Percentiles rank a stretch among this genome's conserved stretches.
These are phyloP conservation scores for Colletotrichum tanaceti DNA, from an alignment of 2,329 filamentous ascomycete genomes.

Conservation along the genomic window DNA sequence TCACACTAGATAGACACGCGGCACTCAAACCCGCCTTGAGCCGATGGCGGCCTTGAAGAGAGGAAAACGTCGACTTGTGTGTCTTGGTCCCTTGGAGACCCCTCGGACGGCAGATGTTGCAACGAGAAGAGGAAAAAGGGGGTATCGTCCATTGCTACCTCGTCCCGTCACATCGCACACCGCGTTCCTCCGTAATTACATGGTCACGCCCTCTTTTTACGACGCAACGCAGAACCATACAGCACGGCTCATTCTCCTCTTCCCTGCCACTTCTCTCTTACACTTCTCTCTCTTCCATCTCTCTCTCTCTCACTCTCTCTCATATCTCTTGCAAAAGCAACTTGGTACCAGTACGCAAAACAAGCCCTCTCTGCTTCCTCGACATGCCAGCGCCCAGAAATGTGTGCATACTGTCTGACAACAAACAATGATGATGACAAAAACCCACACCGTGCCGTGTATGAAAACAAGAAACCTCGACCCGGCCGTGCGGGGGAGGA, in stretches of 20 bases:
- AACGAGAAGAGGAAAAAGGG: slow-evolving; percentile 35
- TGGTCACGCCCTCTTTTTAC: background rate
- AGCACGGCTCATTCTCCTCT: background rate
- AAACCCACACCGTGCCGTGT: slow-evolving; percentile 24
- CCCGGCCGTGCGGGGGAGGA: slow-evolving; percentile 35
- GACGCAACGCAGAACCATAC: slow-evolving; percentile 10
- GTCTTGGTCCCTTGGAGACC: no score
- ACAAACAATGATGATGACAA: no score
- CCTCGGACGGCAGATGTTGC: background rate
- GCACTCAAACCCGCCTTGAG: no score
- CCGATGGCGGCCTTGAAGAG: no score
- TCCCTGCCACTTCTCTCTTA: background rate
- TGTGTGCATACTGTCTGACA: background rate
- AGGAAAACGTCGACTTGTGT: no score
- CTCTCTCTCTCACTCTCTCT: slow-evolving; percentile 10
- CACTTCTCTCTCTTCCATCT: background rate
- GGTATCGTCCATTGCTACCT: slow-evolving; percentile 43
- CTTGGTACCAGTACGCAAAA: slow-evolving; percentile 35
- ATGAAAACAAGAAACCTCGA: slow-evolving; percentile 37
- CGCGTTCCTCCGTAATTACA: slow-evolving; percentile 36
- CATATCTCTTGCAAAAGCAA: slow-evolving; percentile 19
- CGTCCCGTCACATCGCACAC: slow-evolving; percentile 23
- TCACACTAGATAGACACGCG: no score
- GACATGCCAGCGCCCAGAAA: slow-evolving; percentile 2
- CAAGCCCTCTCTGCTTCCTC: slow-evolving; percentile 9